Percentiles rank a stretch among this genome's conserved stretches.
Evolutionary conservation across 495 filamentous ascomycete genomes (phyloP).

Genomic region (Viridothelium virens): DNA sequence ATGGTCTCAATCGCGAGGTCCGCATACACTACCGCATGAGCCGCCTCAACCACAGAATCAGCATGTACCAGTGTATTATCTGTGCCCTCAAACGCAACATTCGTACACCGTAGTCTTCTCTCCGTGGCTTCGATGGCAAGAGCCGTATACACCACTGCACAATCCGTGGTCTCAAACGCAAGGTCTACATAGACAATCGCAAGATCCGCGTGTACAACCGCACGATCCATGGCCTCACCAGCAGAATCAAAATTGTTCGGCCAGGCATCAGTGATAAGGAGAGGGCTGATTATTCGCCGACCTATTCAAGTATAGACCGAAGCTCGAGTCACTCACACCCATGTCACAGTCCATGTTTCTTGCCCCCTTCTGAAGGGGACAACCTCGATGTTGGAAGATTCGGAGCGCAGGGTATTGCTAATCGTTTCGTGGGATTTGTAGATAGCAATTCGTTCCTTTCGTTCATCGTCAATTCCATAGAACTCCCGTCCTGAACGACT

Average conservation of each 20-base stretch:
- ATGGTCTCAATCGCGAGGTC: no score
- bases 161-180: no score
- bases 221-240: no score
- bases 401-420: constrained; percentile 55
- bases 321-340: constrained; percentile 15
- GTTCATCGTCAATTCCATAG: constrained; percentile 50
- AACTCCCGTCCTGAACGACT: constrained; percentile 66
- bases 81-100: no score
- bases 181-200: no score
- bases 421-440: constrained; percentile 54
- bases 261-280: not conserved
- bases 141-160: no score
- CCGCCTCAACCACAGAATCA: no score
- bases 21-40: no score
- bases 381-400: constrained; percentile 53
- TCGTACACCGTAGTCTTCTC: no score
- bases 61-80: no score
- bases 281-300: not conserved
- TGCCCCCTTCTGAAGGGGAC: constrained; percentile 64
- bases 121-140: no score
- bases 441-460: constrained; percentile 51
- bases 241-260: not conserved
- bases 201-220: no score
- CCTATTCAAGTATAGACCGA: not conserved
- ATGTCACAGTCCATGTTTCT: constrained; percentile 51